Conservation (phyloP, 2,329 filamentous ascomycete genomes). For the Aspergillus unguis region DNA sequence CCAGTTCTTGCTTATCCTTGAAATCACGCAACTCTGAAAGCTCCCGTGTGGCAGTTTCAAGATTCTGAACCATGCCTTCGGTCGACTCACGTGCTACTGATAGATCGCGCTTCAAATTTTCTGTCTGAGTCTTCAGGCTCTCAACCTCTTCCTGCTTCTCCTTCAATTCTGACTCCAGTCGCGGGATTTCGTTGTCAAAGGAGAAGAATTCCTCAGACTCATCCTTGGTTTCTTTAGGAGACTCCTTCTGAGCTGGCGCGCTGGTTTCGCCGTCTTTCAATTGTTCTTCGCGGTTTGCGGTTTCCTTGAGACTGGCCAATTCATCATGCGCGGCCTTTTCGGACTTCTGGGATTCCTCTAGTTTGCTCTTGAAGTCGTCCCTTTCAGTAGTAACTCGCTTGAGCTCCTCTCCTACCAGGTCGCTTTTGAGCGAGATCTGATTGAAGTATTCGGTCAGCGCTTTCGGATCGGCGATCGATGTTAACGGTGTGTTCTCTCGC, state of each 20-base stretch:
- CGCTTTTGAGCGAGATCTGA: slow-evolving; percentile 77
- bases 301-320: slow-evolving; percentile 53
- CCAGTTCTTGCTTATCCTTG: slow-evolving; percentile 48
- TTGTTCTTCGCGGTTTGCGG: slow-evolving; percentile 32
- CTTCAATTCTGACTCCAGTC: slow-evolving; percentile 71
- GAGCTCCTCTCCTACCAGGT: slow-evolving; percentile 92
- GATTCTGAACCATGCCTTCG: slow-evolving; percentile 59
- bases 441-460: slow-evolving; percentile 86
- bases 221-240: slow-evolving; percentile 5
- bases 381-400: slow-evolving; percentile 81
- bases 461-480: slow-evolving; percentile 79
- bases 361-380: slow-evolving; percentile 73
- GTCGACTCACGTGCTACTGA: slow-evolving; percentile 68
- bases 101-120: slow-evolving; percentile 66
- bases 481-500: slow-evolving; percentile 86
- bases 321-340: slow-evolving; percentile 63
- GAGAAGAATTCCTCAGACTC: slow-evolving; percentile 78
- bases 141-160: slow-evolving; percentile 69
- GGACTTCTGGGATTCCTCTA: slow-evolving; percentile 65
- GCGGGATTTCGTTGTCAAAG: slow-evolving; percentile 80
- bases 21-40: slow-evolving; percentile 55
- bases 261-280: slow-evolving; percentile 20
- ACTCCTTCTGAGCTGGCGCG: neutral
- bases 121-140: slow-evolving; percentile 66
- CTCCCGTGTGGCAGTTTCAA: slow-evolving; percentile 66